Evolutionary conservation across 2,329 filamentous ascomycete species (phyloP), one percentile per base, ranked within the genome.

Genomic region (Sporothrix dimorphospora): DNA sequence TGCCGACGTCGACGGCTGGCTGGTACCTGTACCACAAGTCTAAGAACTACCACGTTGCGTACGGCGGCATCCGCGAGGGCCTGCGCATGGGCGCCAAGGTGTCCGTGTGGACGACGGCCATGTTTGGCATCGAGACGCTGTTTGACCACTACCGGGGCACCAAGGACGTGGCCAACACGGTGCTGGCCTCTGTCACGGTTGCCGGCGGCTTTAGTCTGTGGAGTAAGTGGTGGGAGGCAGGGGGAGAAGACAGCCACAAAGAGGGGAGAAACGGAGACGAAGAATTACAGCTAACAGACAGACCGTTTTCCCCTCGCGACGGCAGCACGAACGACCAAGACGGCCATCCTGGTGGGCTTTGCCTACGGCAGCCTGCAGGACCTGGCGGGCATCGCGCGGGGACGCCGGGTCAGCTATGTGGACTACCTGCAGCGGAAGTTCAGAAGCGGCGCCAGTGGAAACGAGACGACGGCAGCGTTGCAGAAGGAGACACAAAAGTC

Each of bases 11-110:
- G 0, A 90, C 93, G 34, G 89, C 90, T 1, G 95, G 94, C 21
- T 99, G 96, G 96, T 99, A 95, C 80, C 88, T 98, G n/a, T 99
- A 99, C 81, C 95, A 98, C 85, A 98, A 98, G 83, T 93, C 90
- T 79, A 98, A 98, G 82, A 98, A 97, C 82, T 98, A 99, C 83
- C 90, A 94, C 77, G 88, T 92, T 69, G 90, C 93, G 77, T 87
- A 92, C 27, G 92, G 92, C 6, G 95, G 92, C 0, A 83, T 97
- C 21, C 89, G 89, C 69, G 94, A 97, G 78, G 96, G 94, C 0
- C 77, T 93, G 67, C 90, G 87, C 75, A 93, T 96, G 86, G 94
- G 92, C 1, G 79, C 83, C 42, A 90, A 88, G 76, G 85, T 97
- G 6, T 88, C 89, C 4, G 83, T 91, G 61, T 94, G 94, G 88